Percentiles rank a stretch among this genome's conserved stretches.
Evolutionary conservation across 495 filamentous ascomycete species (phyloP).

Genomic region (Neurospora sp.): DNA sequence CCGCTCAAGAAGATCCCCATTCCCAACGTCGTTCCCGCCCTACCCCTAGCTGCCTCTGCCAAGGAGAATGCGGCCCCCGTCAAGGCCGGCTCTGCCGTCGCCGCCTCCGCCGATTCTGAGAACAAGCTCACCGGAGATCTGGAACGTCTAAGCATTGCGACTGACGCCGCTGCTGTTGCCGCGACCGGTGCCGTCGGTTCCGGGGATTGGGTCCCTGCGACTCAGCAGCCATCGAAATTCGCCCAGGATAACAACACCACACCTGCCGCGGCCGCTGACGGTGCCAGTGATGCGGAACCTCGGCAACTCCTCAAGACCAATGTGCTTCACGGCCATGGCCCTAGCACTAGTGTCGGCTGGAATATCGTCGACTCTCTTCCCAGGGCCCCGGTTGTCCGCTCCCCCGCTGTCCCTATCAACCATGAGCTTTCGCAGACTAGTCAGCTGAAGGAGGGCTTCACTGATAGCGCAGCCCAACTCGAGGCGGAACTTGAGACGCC

Average conservation of each 20-base stretch:
- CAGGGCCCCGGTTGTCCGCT: conserved; percentile 4
- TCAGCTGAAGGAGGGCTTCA: conserved; percentile 14
- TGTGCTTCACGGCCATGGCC: background rate
- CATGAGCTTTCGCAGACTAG: conserved; percentile 19
- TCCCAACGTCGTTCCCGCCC: conserved; percentile 12
- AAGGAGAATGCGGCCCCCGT: conserved; percentile 5
- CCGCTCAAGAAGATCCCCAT: background rate
- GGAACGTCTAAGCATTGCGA: background rate
- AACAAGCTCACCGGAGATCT: conserved; percentile 1
- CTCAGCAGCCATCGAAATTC: background rate
- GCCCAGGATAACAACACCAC: background rate
- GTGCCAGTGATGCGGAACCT: background rate
- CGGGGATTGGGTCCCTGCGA: background rate
- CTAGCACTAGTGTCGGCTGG: background rate
- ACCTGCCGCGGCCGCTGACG: background rate
- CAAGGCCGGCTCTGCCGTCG: background rate
- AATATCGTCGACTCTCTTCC: background rate
- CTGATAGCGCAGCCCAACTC: background rate
- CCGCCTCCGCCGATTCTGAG: background rate
- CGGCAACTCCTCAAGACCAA: background rate
- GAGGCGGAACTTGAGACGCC: conserved; percentile 12
- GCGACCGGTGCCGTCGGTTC: background rate
- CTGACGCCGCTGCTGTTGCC: background rate
- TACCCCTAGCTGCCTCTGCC: conserved; percentile 6
- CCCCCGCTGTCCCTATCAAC: conserved; percentile 9